Evolutionary conservation across 305 asterid genomes (phyloP).

Genomic region (Nicotiana rustica): DNA sequence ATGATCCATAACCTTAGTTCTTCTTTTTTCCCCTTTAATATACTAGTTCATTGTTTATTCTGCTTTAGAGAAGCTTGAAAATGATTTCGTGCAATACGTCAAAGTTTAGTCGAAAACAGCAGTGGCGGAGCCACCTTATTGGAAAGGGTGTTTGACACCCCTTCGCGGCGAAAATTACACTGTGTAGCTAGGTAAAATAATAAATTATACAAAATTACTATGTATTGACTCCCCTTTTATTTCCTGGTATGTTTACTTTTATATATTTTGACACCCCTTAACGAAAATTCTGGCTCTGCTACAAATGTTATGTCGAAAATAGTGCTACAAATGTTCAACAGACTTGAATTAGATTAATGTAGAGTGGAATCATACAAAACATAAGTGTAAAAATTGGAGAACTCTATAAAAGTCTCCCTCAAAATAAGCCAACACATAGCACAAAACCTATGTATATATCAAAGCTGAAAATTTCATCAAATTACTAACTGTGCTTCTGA

Average conservation of each 20-base stretch:
- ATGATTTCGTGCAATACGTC: background rate
- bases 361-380: background rate
- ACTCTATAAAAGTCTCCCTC: background rate
- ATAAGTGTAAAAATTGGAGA: conserved; percentile 24
- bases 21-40: too few species aligned
- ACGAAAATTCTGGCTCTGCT: too few species aligned
- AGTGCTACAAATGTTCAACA: background rate
- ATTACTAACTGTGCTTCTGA: background rate
- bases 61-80: background rate
- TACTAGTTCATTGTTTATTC: background rate
- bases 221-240: too few species aligned
- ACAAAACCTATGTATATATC: background rate
- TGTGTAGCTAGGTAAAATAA: too few species aligned
- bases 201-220: too few species aligned
- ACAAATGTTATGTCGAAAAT: too few species aligned
- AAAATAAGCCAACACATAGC: background rate
- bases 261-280: too few species aligned
- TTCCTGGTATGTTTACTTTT: too few species aligned
- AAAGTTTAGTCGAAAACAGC: background rate
- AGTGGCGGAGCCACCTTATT: too few species aligned
- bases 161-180: too few species aligned
- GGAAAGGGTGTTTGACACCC: too few species aligned
- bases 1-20: background rate
- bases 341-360: background rate
- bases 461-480: background rate